Evolutionary conservation across 805 yeast genomes (phyloP), one percentile per base, ranked within the genome.

Genomic region (Maudiozyma saulgeensis): DNA sequence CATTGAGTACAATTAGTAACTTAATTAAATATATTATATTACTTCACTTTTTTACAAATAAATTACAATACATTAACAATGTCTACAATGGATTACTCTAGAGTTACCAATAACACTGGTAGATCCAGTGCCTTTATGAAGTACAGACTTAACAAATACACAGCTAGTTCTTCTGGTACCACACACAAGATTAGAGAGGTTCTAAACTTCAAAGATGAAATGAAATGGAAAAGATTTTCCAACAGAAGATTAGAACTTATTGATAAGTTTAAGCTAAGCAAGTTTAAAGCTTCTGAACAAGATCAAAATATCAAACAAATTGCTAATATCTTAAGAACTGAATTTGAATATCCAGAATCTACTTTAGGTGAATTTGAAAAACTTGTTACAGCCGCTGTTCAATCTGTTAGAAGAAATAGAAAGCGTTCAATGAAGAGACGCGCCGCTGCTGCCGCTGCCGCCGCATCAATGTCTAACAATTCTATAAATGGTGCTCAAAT

Each of bases 321-420:
- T 31, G 96, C 97, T 0, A 78, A 79, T 43, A 75, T 82, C 2
- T 70, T 91, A 41, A 71, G 95, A 58, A 70, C 74, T 1, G 98
- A 93, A 68, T 91, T 87, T 59, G 79, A 80, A 4, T 90, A 82
- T 62, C 77, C 83, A 66, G 3, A 45, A 19, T 76, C 74, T 6
- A 74, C 79, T 15, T 68, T 80, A 35, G 67, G 72, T 1, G 97
- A 91, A 54, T 91, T 91, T 63, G 96, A 89, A 65, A 86, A 84
- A 63, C 73, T 91, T 35, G 97, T 93, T 0, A 73, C 96, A 37
- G 95, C 96, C 9, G 98, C 96, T 1, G 83, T 91, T 26, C 99
- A 91, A 67, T 83, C 95, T 46, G 97, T 87, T 1, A 72, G 98
- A 53, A 73, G 99, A 55, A 91, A 91, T 64, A 75, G 96, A 51